A percentile compares a stretch with the other conserved stretches of the same genome.
phyloP scores from a whole-genome alignment of 805 yeast species.

The Cyberlindnera amylophila region DNA sequence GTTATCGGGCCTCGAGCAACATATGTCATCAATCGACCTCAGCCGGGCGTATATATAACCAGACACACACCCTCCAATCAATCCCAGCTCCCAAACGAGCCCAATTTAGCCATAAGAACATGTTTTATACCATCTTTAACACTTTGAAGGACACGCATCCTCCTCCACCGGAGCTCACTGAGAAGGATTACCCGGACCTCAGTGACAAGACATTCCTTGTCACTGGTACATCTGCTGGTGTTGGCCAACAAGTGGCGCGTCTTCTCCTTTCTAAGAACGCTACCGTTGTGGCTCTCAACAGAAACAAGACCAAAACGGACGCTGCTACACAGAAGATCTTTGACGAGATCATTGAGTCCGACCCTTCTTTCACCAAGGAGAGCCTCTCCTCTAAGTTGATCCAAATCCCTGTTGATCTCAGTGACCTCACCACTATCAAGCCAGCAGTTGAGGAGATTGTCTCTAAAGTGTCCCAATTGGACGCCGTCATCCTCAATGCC shows the following conservation, averaged over 20 bases:
- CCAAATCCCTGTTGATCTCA: conserved; percentile 31
- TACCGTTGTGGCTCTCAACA: conserved; percentile 34
- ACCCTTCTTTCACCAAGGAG: conserved; percentile 8
- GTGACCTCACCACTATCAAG: conserved; percentile 40
- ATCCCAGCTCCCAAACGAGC: too few species aligned
- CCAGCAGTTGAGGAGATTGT: conserved; percentile 25
- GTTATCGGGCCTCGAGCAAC: too few species aligned
- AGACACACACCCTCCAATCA: too few species aligned
- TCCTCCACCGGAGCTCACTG: conserved; percentile 15
- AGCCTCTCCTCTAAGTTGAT: conserved; percentile 21
- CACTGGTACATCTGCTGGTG: conserved; percentile 34
- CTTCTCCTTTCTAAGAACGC: conserved; percentile 32
- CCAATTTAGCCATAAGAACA: too few species aligned
- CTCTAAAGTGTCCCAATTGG: conserved; percentile 26
- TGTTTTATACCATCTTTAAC: background rate
- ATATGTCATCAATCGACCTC: too few species aligned
- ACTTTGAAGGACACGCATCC: background rate
- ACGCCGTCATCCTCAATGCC: conserved; percentile 41
- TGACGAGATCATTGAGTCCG: conserved; percentile 19
- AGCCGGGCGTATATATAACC: too few species aligned
- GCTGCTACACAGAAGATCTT: conserved; percentile 28
- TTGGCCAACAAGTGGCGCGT: conserved; percentile 33
- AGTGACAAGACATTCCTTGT: conserved; percentile 18
- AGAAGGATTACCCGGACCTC: conserved; percentile 16
- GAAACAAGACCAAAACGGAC: conserved; percentile 32